Evolutionary conservation across 345 rosid genomes (phyloP).

Genomic region (Eucalyptus virginea): DNA sequence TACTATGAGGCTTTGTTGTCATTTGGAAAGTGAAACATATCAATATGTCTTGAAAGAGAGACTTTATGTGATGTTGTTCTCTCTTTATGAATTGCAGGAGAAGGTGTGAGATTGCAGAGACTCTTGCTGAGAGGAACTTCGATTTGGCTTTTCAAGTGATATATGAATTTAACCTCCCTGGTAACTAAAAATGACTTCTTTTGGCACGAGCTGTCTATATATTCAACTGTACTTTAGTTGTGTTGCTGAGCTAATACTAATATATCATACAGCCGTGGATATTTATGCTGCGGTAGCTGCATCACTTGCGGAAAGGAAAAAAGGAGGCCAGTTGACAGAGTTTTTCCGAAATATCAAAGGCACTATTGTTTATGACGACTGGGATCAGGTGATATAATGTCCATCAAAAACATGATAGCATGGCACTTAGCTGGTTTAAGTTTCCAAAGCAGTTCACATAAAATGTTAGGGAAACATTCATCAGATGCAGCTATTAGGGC

Average conservation of each 20-base stretch:
- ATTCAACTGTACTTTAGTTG: not conserved
- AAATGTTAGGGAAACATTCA: not conserved
- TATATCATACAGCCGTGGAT: slow-evolving; percentile 58
- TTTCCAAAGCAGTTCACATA: not conserved
- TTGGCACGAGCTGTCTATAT: not conserved
- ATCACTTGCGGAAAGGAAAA: slow-evolving; percentile 88
- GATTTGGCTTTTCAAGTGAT: slow-evolving; percentile 92
- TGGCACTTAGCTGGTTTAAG: not conserved
- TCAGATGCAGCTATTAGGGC: not conserved
- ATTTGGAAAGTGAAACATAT: not conserved
- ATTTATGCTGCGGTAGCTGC: slow-evolving; percentile 98
- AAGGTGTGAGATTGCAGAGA: slow-evolving; percentile 80
- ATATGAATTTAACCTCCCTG: slow-evolving; percentile 84
- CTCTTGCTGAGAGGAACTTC: slow-evolving; percentile 82
- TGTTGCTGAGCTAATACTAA: not conserved
- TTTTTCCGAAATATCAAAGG: slow-evolving; percentile 90
- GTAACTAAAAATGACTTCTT: slow-evolving; percentile 10
- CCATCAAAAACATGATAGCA: not conserved
- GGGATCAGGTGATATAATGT: slow-evolving; percentile 77
- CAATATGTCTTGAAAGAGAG: not conserved
- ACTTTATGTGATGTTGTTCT: not conserved
- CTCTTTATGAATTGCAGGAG: slow-evolving; percentile 48
- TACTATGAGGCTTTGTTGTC: not conserved
- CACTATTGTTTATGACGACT: slow-evolving; percentile 84
- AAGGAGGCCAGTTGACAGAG: slow-evolving; percentile 82